These are phyloP conservation scores for Phalaenopsis equestris DNA, from an alignment of 106 monocot genomes.

Conservation along the genomic window DNA sequence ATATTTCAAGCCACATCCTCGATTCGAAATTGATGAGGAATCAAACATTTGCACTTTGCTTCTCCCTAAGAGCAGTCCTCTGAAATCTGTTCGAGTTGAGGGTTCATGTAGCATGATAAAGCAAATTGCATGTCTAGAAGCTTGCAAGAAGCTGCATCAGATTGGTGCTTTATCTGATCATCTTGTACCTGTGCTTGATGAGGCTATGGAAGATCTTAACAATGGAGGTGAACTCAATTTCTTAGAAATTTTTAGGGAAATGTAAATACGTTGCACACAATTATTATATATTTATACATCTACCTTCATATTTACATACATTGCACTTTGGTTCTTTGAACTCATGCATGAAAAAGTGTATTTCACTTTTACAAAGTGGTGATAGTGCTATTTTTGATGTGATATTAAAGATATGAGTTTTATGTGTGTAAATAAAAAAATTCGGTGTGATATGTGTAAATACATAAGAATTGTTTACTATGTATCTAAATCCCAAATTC, in stretches of 20 bases:
- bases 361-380: too few relatives aligned
- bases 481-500: not conserved
- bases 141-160: slow-evolving; percentile 44
- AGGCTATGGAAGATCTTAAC: slow-evolving; percentile 15
- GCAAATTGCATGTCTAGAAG: slow-evolving; percentile 52
- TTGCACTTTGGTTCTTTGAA: too few relatives aligned
- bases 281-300: too few relatives aligned
- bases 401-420: too few relatives aligned
- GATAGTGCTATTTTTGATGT: too few relatives aligned
- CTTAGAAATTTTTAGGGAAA: not conserved
- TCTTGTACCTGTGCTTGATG: slow-evolving; percentile 36
- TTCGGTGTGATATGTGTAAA: too few relatives aligned
- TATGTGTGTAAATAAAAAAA: too few relatives aligned
- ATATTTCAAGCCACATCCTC: slow-evolving; percentile 48
- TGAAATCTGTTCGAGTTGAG: slow-evolving; percentile 25
- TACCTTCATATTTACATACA: too few relatives aligned
- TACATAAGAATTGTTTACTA: too few relatives aligned
- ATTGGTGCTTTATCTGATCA: slow-evolving; percentile 45
- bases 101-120: slow-evolving; percentile 24
- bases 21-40: slow-evolving; percentile 34
- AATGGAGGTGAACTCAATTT: slow-evolving; percentile 20
- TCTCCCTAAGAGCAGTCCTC: slow-evolving; percentile 44
- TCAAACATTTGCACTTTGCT: slow-evolving; percentile 28
- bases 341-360: too few relatives aligned
- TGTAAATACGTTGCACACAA: too few relatives aligned